Base-by-base conservation (phyloP, 495 filamentous ascomycete genomes). In the Amphirosellinia nigrospora region DNA sequence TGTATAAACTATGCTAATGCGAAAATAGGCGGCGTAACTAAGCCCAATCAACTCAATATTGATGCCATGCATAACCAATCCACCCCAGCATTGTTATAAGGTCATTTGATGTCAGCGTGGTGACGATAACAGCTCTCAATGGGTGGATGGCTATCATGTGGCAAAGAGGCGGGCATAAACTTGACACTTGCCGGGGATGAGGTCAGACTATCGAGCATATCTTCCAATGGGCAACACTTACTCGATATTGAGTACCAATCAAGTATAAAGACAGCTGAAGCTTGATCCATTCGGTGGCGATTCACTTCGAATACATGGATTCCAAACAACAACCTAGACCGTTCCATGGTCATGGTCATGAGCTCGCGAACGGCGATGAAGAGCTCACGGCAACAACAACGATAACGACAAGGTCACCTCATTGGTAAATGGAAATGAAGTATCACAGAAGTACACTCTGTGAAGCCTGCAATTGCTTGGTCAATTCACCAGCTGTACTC, bases 171-270 rank as follows among this genome's bases (percentile, higher is more conserved):
- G 16, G 30, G 41, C 50, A 39, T 28, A 48, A 26, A 8, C 43
- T 23, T 43, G 13, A 28, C 28, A 19, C 53, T 52, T 41, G 43
- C 62, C n/a, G 56, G 48, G n/a, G 52, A 68, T 38, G 52, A 68
- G 53, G 23, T 50, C 36, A 56, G 56, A 41, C 43, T 6, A 34
- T 38, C 21, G 28, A 39, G n/a, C 13, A 41, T 19, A 8, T 36
- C 55, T 46, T 60, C 38, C 41, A 28, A 68, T 68, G 21, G 45
- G 41, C 55, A 62, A 53, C 9, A n/a, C 8, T 30, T 48, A 19
- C 55, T 45, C 43, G 43, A 41, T 39, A 13, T 4, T 61, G 41
- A 62, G 66, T 53, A 21, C 56, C 66, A 61, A 69, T 69, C 66
- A 69, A 61, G 43, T 9, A 53, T 15, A 53, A n/a, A 39, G 1